Percentiles rank a stretch among this genome's conserved stretches.
Evolutionary conservation across 768 basidiomycete genomes (phyloP).

Genomic region (Melanogaster broomeanus): DNA sequence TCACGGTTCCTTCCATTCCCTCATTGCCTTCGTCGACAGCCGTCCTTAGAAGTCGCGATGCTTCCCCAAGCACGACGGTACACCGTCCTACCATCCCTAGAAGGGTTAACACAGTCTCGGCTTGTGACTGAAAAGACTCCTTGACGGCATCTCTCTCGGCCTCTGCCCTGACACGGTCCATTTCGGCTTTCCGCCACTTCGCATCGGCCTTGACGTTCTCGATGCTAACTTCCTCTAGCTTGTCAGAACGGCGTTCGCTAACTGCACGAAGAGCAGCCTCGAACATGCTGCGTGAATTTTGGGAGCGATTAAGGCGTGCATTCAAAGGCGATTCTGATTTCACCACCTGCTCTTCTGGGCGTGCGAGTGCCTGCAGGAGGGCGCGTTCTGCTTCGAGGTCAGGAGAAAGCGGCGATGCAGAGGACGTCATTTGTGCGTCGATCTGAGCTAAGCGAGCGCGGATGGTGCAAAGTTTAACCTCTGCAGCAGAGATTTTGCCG

Average conservation of each 20-base stretch:
- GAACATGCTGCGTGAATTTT: constrained; percentile 79
- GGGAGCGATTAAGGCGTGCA: constrained; percentile 62
- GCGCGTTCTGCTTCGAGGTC: constrained; percentile 75
- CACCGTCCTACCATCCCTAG: constrained; percentile 81
- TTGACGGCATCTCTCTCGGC: constrained; percentile 64
- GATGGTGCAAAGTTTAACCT: constrained; percentile 65
- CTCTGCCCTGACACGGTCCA: constrained; percentile 69
- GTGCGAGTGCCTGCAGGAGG: constrained; percentile 64
- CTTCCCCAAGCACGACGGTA: constrained; percentile 69
- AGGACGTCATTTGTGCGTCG: constrained; percentile 41
- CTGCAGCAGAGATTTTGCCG: constrained; percentile 70
- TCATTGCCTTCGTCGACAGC: constrained; percentile 38
- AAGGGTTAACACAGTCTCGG: constrained; percentile 66
- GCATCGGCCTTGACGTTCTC: constrained; percentile 76
- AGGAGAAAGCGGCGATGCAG: constrained; percentile 41
- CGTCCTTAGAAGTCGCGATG: constrained; percentile 42
- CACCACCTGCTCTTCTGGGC: constrained; percentile 68
- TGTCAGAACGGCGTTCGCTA: constrained; percentile 76
- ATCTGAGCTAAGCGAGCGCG: constrained; percentile 62
- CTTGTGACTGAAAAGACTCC: constrained; percentile 63
- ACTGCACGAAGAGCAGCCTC: constrained; percentile 85
- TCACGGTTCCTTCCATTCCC: constrained; percentile 42
- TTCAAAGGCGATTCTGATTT: constrained; percentile 60
- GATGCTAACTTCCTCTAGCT: constrained; percentile 67
- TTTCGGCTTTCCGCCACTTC: constrained; percentile 61